Base-by-base conservation (phyloP, 129 eudicot genomes). In the Pittosporum tobira region DNA sequence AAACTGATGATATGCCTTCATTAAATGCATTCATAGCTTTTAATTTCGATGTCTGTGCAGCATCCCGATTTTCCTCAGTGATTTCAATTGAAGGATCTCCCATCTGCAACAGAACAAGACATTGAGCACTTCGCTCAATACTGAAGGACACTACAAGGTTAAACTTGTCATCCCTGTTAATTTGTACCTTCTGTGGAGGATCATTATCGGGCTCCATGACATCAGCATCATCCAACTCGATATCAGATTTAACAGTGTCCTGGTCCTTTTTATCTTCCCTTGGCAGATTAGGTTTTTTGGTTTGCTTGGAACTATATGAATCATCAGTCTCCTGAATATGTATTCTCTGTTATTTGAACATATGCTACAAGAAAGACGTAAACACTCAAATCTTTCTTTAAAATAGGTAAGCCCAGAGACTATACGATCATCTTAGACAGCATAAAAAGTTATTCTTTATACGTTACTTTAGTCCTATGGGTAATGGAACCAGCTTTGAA, bases 191-290 rank as follows among this genome's bases (percentile, higher is more conserved):
- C 56, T 77, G 94, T 25, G 94, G 89, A 71, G 84, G 87, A 71
- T 83, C 94, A 30, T 75, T 53, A 31, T 90, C 98, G 44, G 98
- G 87, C 64, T 78, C 70, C 57, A 90, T 70, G 21, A 77, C 76
- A 54, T 86, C 87, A 61, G 74, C 57, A 58, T 79, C 73, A 59
- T 90, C 94, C 51, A 90, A 71, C 75, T 90, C 98, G 28, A 90
- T 45, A 68, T 90, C 95, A 60, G 95, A 90, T 64, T 90, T 89
- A 53, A 83, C 74, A 55, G 80, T 66, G 26, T 79, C 86, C 18
- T 79, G 82, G 8, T 82, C 72, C 56, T 49, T 67, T 38, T 59
- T 64, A 34, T 78, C 75, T 30, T 45, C 70, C 30, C 24, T 23
- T 24, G 30, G 37, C 25, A 30, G 28, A 14, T 63, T 59, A 2